Base-by-base conservation (phyloP, 129 eudicot species). In the Lactuca saligna region DNA sequence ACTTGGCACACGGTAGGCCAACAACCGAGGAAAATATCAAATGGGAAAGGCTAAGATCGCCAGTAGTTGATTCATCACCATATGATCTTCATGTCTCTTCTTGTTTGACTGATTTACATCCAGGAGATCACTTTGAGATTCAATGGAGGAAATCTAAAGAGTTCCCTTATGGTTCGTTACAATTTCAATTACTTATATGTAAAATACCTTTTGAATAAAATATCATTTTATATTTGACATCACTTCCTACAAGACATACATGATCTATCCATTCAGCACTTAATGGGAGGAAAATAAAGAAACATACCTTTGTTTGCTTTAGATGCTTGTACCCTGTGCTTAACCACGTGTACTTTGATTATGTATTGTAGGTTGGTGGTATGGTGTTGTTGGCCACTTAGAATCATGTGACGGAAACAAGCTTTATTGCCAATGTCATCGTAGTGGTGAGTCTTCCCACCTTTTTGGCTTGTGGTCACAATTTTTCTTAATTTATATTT, bases 331-430 rank as follows among this genome's bases (percentile, higher is more conserved):
- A 51, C 73, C 14, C 32, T 29, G 5, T 6, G 78, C 71, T 60
- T 68, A 74, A 7, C 17, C 20, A 4, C 20, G 17, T 65, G 73
- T 70, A 64, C 39, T 64, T 66, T 61, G 33, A 37, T 63, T 44
- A 74, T 80, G 81, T 55, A 54, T 69, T 73, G 66, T 85, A 92
- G 98, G 98, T 29, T 92, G 98, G 98, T 92, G 98, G 98, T 92
- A 86, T 83, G 98, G 98, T 71, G 88, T 84, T 72, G 90, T 89
- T 77, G 96, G 95, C 50, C 98, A 92, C 85, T 81, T 81, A 74
- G 92, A 89, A 66, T 81, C 88, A 51, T 92, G 98, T 73, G 74
- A 70, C 54, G 83, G 88, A 71, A 81, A 76, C 82, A 50, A 84
- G 69, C 83, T 76, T 76, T 71, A 80, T 79, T 92, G 98, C 85